phyloP scores from a whole-genome alignment of 176 grass and related monocot species.

The Chrysopogon serrulatus region DNA sequence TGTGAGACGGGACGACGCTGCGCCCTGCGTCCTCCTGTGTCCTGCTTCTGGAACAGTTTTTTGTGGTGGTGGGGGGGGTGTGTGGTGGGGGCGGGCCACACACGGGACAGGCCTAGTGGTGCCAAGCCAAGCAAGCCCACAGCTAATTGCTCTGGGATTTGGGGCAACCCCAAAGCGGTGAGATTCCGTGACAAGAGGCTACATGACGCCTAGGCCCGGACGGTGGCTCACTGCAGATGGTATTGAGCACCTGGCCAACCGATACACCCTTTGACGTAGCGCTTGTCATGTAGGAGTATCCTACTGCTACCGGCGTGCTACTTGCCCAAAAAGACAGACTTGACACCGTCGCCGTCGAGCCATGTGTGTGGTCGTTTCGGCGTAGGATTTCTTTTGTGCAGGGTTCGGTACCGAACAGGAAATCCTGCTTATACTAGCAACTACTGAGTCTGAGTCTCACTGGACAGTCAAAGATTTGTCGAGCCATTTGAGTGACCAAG shows the following conservation, averaged over 20 bases:
- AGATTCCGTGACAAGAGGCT: conserved; percentile 53
- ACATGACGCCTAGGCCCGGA: conserved; percentile 21
- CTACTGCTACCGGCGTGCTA: background rate
- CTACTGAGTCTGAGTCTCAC: background rate
- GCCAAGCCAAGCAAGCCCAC: conserved; percentile 15
- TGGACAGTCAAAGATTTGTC: background rate
- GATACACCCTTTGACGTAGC: conserved; percentile 15
- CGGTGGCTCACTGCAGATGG: background rate
- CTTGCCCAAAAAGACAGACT: background rate
- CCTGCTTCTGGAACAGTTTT: conserved; percentile 29
- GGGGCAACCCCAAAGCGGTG: background rate
- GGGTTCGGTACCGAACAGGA: no score
- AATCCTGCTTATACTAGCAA: background rate
- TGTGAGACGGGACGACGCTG: conserved; percentile 2
- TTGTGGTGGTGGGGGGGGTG: no score
- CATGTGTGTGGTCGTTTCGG: background rate
- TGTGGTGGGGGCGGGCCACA: no score
- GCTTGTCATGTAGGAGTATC: conserved; percentile 24
- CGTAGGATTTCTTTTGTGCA: background rate
- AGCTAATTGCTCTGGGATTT: conserved; percentile 23
- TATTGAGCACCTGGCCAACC: background rate
- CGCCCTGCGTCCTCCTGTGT: background rate
- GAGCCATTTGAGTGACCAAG: background rate
- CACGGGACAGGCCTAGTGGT: background rate
- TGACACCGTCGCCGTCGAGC: conserved; percentile 15